These are phyloP conservation scores for Phytomonas francai DNA, from an alignment of 208 protist genomes.

Conservation along the genomic window DNA sequence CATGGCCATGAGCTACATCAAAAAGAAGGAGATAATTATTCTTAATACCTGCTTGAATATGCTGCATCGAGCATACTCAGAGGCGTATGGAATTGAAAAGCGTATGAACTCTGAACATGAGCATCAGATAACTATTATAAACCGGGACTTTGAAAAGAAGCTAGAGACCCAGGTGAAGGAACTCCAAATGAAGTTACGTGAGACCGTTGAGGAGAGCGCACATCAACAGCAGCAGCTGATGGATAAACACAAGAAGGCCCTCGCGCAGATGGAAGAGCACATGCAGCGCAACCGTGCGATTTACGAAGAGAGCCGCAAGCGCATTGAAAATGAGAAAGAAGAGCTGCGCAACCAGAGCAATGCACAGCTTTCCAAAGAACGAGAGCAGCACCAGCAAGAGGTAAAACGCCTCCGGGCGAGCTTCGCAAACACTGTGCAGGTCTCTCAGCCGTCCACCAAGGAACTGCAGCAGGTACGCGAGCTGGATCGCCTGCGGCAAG, in stretches of 20 bases:
- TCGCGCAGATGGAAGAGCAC: conserved; percentile 32
- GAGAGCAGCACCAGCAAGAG: conserved; percentile 35
- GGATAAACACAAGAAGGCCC: conserved; percentile 28
- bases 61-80: conserved; percentile 16
- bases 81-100: conserved; percentile 14
- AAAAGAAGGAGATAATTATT: conserved; percentile 18
- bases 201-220: conserved; percentile 18
- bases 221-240: conserved; percentile 27
- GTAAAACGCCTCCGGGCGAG: conserved; percentile 31
- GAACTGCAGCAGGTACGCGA: conserved; percentile 38
- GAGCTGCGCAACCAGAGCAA: conserved; percentile 16
- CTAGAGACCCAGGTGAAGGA: conserved; percentile 21
- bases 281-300: conserved; percentile 43
- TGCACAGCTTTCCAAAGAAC: conserved; percentile 20
- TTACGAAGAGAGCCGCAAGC: conserved; percentile 36
- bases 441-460: conserved; percentile 32
- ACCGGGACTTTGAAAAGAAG: conserved; percentile 22
- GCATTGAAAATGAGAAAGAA: conserved; percentile 37
- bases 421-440: conserved; percentile 19
- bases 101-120: conserved; percentile 15
- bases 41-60: conserved; percentile 15
- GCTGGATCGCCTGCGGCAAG: conserved; percentile 25
- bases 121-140: conserved; percentile 15
- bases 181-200: conserved; percentile 21
- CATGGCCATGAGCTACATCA: not conserved